A percentile compares a stretch with the other conserved stretches of the same genome.
Conservation (phyloP, 2,329 filamentous ascomycete genomes). For the Colletotrichum cordylinicola region DNA sequence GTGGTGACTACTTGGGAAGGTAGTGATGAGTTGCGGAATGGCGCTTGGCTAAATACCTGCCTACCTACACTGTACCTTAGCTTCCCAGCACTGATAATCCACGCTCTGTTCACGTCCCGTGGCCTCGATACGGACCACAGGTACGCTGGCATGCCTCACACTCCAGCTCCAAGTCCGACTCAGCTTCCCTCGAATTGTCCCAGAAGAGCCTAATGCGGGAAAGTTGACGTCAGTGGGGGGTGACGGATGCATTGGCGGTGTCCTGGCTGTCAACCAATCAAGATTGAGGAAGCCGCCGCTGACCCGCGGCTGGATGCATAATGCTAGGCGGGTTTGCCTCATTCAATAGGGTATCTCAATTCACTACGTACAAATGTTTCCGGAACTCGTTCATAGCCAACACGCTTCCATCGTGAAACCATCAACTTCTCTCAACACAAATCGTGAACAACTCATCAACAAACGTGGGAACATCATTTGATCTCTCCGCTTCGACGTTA, state of each 20-base stretch:
- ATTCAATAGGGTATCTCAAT: not conserved
- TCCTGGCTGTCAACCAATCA: not conserved
- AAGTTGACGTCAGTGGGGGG: not conserved
- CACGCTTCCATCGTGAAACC: not conserved
- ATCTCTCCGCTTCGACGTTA: conserved; percentile 39
- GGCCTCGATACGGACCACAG: not conserved
- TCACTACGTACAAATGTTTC: not conserved
- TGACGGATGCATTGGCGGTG: not conserved
- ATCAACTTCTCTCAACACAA: conserved; percentile 21
- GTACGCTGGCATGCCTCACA: not conserved
- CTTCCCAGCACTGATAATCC: not conserved
- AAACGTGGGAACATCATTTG: conserved; percentile 42
- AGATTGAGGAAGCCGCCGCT: not conserved
- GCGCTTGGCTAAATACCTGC: not conserved
- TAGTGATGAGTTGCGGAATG: not conserved
- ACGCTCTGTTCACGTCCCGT: not conserved
- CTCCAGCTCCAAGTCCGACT: not conserved
- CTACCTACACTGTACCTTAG: not conserved
- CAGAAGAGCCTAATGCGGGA: not conserved
- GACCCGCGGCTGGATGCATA: not conserved
- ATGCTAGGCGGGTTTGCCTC: not conserved
- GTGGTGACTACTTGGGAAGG: not conserved
- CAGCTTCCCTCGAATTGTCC: not conserved
- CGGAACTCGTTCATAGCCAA: not conserved
- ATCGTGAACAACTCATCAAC: conserved; percentile 49